Base-by-base conservation (phyloP, 2,329 filamentous ascomycete species). In the Colletotrichum aenigma region DNA sequence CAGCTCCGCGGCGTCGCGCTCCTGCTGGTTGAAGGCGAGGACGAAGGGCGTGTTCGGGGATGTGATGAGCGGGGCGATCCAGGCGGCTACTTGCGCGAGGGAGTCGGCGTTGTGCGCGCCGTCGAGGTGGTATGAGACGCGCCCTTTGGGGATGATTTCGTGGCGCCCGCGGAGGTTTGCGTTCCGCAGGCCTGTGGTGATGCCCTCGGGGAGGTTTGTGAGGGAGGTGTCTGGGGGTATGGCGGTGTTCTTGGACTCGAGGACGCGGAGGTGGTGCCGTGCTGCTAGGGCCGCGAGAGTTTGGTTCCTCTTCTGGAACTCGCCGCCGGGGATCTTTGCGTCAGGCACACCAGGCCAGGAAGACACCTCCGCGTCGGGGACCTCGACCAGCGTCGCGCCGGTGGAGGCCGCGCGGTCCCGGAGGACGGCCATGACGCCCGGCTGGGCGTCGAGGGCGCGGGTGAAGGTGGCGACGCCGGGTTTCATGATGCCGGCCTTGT, bases 21-120 rank as follows among this genome's bases (percentile, higher is more conserved):
- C 91, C 81, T 93, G 91, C 84, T 98, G 97, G 84, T 98, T 98
- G 89, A 98, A 99, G 70, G 98, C 93, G 65, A 99, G 87, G 55
- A 89, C 84, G 62, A 74, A 61, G 5, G 79, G 55, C 83, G 79
- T 81, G 64, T 75, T 76, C 34, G 90, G 88, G 12, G 84, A 83
- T 3, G 13, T 10, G 26, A 68, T 10, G 9, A 68, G n/a, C 32
- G 64, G 58, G 4, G 92, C 91, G 81, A 98, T 98, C 96, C 96
- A 98, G 77, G 91, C 90, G 1, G 93, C 93, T 6, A 95, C 95
- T 78, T 95, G 90, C 77, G 94, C 91, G 70, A 99, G 93, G 82
- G 96, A 98, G 82, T 98, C 96, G 5, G 94, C 89, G 0, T 96
- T 99, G 84, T 99, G 97, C 4, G 96, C 97, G 10, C 97, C 96